phyloP scores from a whole-genome alignment of 2,329 filamentous ascomycete species.

The Penicillium sp. region DNA sequence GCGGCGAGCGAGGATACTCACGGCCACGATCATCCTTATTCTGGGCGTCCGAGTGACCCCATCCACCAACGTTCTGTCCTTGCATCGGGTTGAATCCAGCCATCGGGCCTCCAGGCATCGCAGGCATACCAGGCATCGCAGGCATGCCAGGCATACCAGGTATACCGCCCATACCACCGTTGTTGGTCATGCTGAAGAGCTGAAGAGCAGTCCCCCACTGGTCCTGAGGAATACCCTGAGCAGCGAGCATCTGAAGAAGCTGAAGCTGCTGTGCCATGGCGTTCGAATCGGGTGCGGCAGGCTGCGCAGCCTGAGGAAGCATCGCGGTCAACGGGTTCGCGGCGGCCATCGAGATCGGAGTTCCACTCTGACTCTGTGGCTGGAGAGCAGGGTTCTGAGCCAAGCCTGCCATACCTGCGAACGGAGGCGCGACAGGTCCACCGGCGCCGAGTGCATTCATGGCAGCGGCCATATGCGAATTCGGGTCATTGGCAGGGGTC shows the following conservation, averaged over 20 bases:
- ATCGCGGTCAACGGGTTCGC: conserved; percentile 44
- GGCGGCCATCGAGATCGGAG: conserved; percentile 43
- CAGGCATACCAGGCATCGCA: conserved; percentile 29
- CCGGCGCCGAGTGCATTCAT: conserved; percentile 47
- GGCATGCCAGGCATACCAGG: conserved; percentile 31
- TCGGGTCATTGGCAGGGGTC: conserved; percentile 44
- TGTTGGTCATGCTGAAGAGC: conserved; percentile 45
- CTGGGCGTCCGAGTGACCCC: conserved; percentile 40
- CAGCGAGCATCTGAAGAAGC: conserved; percentile 70
- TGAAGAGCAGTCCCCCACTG: conserved; percentile 64
- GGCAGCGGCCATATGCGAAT: conserved; percentile 56
- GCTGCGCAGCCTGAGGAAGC: conserved; percentile 40
- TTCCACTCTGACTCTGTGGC: conserved; percentile 41
- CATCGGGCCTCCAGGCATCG: conserved; percentile 18
- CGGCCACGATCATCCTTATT: conserved; percentile 59
- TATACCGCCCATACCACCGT: conserved; percentile 19
- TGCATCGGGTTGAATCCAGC: conserved; percentile 33
- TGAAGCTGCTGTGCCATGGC: conserved; percentile 68
- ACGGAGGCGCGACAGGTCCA: conserved; percentile 46
- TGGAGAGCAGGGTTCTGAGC: conserved; percentile 37
- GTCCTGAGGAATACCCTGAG: conserved; percentile 73
- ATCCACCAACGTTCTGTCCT: conserved; percentile 34
- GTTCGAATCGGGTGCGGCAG: conserved; percentile 38
- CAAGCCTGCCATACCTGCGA: conserved; percentile 47
- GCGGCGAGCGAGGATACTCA: conserved; percentile 62